Evolutionary conservation across 768 basidiomycete species (phyloP).

Genomic region (Lactarius vividus): DNA sequence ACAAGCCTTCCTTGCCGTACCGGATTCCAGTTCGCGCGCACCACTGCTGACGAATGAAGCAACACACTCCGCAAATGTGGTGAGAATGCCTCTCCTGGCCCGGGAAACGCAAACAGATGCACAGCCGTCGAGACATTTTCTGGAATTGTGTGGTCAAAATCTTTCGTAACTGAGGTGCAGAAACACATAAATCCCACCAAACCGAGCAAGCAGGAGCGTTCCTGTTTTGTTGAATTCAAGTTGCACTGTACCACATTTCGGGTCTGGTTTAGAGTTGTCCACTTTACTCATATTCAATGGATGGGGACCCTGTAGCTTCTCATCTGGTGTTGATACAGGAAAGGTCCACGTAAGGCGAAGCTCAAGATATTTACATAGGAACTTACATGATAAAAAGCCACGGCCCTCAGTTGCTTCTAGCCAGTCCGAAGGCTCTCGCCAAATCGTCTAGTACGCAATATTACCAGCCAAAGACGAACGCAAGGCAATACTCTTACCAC

Average conservation of each 20-base stretch:
- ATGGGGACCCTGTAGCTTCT: slow-evolving; percentile 57
- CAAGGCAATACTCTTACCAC: slow-evolving; percentile 45
- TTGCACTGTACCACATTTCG: slow-evolving; percentile 66
- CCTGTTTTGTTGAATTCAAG: slow-evolving; percentile 83
- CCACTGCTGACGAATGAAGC: slow-evolving; percentile 59
- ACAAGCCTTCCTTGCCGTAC: slow-evolving; percentile 69
- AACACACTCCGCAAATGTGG: slow-evolving; percentile 67
- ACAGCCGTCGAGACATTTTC: slow-evolving; percentile 62
- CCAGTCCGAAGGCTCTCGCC: slow-evolving; percentile 88
- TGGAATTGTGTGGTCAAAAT: slow-evolving; percentile 33
- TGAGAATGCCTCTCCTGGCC: slow-evolving; percentile 51
- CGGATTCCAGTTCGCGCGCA: slow-evolving; percentile 79
- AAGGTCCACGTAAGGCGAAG: background rate
- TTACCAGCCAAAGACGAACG: slow-evolving; percentile 2
- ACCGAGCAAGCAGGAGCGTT: slow-evolving; percentile 67
- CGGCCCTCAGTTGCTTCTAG: slow-evolving; percentile 77
- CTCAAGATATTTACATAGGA: background rate
- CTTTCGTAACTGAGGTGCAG: slow-evolving; percentile 9
- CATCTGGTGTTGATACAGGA: slow-evolving; percentile 45
- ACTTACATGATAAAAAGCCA: slow-evolving; percentile 83
- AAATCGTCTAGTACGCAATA: slow-evolving; percentile 54
- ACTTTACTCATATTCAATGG: slow-evolving; percentile 47
- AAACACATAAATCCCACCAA: slow-evolving; percentile 46
- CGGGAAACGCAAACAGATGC: slow-evolving; percentile 72
- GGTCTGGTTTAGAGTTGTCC: slow-evolving; percentile 60